These are phyloP conservation scores for Cicer chorassanicum DNA, from an alignment of 306 rosid species.

Conservation along the genomic window DNA sequence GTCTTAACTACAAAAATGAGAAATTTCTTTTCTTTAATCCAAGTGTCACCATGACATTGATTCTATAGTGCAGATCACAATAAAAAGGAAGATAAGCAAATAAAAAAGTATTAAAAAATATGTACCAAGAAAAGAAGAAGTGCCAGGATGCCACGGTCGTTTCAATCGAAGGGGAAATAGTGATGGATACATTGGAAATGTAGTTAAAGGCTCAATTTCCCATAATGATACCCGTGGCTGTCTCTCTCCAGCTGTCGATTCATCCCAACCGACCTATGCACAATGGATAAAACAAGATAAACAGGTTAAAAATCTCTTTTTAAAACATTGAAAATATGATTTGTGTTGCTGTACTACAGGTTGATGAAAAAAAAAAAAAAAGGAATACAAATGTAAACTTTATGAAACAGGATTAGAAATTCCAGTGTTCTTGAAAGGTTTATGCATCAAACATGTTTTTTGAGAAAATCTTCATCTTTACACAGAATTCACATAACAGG, in stretches of 20 bases:
- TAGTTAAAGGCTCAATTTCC: conserved; percentile 94
- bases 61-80: conserved; percentile 6
- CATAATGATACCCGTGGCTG: conserved; percentile 86
- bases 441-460: conserved; percentile 4
- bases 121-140: conserved; percentile 72
- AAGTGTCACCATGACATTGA: background rate
- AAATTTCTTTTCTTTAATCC: background rate
- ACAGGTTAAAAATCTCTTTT: background rate
- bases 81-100: conserved; percentile 4
- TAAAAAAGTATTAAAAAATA: conserved; percentile 1
- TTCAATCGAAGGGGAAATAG: conserved; percentile 83
- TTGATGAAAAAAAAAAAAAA: background rate
- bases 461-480: conserved; percentile 8
- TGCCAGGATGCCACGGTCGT: conserved; percentile 91
- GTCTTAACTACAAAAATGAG: background rate
- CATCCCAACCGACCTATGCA: conserved; percentile 93
- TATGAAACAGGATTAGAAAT: background rate
- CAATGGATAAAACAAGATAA: conserved; percentile 21
- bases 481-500: background rate
- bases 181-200: conserved; percentile 91
- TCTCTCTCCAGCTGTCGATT: conserved; percentile 87
- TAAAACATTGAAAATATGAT: background rate
- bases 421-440: conserved; percentile 12
- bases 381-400: conserved; percentile 23
- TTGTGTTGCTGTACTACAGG: background rate